Conservation (phyloP, 2,329 filamentous ascomycete species). For the Colletotrichum chrysophilum region DNA sequence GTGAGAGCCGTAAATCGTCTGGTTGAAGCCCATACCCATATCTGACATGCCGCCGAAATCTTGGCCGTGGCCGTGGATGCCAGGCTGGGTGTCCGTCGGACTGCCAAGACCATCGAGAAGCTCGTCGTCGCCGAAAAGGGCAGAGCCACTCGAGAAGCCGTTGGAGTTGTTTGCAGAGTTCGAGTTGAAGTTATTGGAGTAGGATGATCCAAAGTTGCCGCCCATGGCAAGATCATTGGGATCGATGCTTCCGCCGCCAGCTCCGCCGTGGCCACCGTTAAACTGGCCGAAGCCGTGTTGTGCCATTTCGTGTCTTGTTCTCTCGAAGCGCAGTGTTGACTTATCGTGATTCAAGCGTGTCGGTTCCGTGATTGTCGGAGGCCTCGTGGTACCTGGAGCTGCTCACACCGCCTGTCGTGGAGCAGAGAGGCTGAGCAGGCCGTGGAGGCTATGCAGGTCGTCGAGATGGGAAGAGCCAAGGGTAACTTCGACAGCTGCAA, state of each 20-base stretch:
- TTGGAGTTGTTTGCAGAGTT: constrained; percentile 64
- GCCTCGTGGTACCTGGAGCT: background rate
- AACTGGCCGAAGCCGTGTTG: constrained; percentile 64
- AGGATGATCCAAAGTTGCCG: constrained; percentile 64
- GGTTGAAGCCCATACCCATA: constrained; percentile 61
- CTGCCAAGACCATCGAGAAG: constrained; percentile 75
- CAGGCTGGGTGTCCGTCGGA: constrained; percentile 56
- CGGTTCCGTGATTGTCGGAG: background rate
- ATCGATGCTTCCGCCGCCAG: constrained; percentile 66
- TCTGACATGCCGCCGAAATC: constrained; percentile 61
- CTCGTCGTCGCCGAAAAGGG: constrained; percentile 87
- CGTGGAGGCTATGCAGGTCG: background rate
- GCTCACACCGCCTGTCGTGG: constrained; percentile 9
- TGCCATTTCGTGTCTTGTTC: constrained; percentile 46
- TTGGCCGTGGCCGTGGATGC: constrained; percentile 58
- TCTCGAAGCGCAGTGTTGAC: background rate
- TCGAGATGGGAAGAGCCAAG: background rate
- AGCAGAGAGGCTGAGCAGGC: background rate
- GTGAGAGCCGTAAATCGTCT: constrained; percentile 58
- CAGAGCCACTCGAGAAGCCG: constrained; percentile 78
- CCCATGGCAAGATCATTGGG: constrained; percentile 83
- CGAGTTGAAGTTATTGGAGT: constrained; percentile 59
- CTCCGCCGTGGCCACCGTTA: constrained; percentile 56
- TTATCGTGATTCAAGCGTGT: background rate
- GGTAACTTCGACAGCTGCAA: background rate